Conservation (phyloP, 2,329 filamentous ascomycete species). For the Ceratocystis harringtonii region DNA sequence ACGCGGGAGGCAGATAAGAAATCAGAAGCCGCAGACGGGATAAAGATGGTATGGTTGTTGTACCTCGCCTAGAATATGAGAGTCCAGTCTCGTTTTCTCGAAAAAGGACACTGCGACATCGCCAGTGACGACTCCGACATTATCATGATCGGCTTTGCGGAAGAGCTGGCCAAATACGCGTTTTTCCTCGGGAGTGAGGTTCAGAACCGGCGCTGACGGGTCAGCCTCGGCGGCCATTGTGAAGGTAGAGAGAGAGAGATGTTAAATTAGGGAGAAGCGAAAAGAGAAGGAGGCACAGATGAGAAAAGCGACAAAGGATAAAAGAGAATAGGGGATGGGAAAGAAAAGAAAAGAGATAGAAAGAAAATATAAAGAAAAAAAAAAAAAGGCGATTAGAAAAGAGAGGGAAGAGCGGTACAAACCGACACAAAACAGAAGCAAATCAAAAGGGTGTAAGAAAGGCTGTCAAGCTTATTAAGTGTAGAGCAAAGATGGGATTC, state of each 20-base stretch:
- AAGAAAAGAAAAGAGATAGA: background rate
- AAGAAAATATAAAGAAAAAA: background rate
- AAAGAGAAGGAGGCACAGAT: background rate
- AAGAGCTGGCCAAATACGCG: slow-evolving; percentile 87
- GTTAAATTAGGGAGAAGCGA: background rate
- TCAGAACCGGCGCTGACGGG: slow-evolving; percentile 46
- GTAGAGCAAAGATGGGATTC: background rate
- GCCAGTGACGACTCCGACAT: slow-evolving; percentile 83
- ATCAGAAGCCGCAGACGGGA: background rate
- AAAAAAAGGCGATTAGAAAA: background rate
- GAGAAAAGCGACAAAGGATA: background rate
- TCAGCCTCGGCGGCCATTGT: slow-evolving; percentile 16
- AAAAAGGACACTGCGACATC: slow-evolving; percentile 97
- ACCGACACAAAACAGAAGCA: background rate
- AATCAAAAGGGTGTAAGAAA: background rate
- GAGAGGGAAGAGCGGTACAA: background rate
- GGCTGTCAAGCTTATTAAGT: background rate
- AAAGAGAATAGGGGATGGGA: background rate
- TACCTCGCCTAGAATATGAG: slow-evolving; percentile 76
- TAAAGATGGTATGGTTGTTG: slow-evolving; percentile 22
- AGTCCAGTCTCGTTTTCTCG: slow-evolving; percentile 81
- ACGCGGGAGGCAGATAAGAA: background rate
- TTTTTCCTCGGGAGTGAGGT: slow-evolving; percentile 84
- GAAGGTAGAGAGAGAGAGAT: background rate
- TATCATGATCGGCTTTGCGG: slow-evolving; percentile 79